Percentiles rank a stretch among this genome's conserved stretches.
Conservation (phyloP, 805 yeast species). For the Candida alai region DNA sequence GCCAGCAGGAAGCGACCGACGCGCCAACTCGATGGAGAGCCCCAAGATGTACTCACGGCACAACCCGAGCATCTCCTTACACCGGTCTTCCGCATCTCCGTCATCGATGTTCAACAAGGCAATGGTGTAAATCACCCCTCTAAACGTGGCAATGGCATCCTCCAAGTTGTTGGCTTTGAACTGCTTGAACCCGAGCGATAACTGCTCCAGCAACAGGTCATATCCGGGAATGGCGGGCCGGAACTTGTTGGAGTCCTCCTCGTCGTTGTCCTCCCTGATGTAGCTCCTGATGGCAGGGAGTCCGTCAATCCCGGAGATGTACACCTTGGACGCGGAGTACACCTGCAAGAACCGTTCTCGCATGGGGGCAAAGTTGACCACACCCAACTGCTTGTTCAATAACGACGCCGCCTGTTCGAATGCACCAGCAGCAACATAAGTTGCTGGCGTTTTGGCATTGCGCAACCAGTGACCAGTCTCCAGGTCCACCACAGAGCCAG, state of each 20-base stretch:
- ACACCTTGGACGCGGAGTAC: constrained; percentile 74
- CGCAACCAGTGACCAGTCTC: constrained; percentile 82
- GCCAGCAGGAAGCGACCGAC: constrained; percentile 73
- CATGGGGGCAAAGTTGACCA: constrained; percentile 82
- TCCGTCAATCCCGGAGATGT: constrained; percentile 69
- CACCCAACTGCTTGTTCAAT: constrained; percentile 84
- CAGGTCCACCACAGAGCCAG: no score
- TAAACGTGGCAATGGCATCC: constrained; percentile 75
- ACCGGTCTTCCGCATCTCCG: constrained; percentile 73
- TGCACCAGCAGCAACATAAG: constrained; percentile 92
- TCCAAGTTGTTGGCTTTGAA: constrained; percentile 83
- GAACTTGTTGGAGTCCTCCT: constrained; percentile 44
- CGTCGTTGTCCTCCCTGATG: constrained; percentile 62
- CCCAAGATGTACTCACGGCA: constrained; percentile 93
- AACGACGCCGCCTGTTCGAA: constrained; percentile 95
- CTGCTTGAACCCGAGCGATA: constrained; percentile 72
- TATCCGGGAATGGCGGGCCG: constrained; percentile 73
- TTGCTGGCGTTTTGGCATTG: constrained; percentile 85
- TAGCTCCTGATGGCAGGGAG: constrained; percentile 66
- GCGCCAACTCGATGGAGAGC: constrained; percentile 81
- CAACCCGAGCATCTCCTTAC: constrained; percentile 62
- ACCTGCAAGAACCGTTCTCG: constrained; percentile 79
- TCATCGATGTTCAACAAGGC: constrained; percentile 67
- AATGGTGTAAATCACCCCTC: constrained; percentile 72
- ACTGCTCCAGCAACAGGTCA: constrained; percentile 55